Conservation (phyloP, 1,139 yeast genomes). For the Casaregolazyma lundiana region DNA sequence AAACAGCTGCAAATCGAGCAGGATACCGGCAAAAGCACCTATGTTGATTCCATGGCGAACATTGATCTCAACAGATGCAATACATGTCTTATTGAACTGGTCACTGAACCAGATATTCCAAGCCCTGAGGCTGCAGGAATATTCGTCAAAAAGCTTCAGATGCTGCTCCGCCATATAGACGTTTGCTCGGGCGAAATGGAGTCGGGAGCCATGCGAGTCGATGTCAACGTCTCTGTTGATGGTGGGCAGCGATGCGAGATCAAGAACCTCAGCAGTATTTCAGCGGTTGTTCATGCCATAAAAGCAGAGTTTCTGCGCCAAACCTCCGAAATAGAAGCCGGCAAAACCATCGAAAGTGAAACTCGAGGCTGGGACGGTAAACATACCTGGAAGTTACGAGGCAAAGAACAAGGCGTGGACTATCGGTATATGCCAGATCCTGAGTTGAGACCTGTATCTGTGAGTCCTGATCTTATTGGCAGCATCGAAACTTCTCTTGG, state of each 20-base stretch:
- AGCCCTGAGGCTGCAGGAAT: slow-evolving; percentile 64
- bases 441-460: slow-evolving; percentile 60
- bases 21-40: slow-evolving; percentile 83
- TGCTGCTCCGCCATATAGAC: slow-evolving; percentile 58
- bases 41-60: slow-evolving; percentile 40
- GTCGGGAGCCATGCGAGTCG: slow-evolving; percentile 92
- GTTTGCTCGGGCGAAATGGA: slow-evolving; percentile 89
- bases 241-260: slow-evolving; percentile 72
- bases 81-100: slow-evolving; percentile 83
- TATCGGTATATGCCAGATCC: slow-evolving; percentile 95
- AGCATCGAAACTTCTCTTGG: slow-evolving; percentile 47
- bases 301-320: slow-evolving; percentile 74
- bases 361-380: slow-evolving; percentile 92
- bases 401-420: slow-evolving; percentile 78
- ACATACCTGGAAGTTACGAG: slow-evolving; percentile 58
- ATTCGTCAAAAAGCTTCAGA: slow-evolving; percentile 77
- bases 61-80: slow-evolving; percentile 83
- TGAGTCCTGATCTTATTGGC: slow-evolving; percentile 42
- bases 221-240: slow-evolving; percentile 79
- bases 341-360: slow-evolving; percentile 48
- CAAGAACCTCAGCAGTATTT: slow-evolving; percentile 79
- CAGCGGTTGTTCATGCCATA: slow-evolving; percentile 76
- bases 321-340: slow-evolving; percentile 37
- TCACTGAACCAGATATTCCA: slow-evolving; percentile 83
- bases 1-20: slow-evolving; percentile 86